Conservation (phyloP, 306 rosid species). For the Quercus variabilis region DNA sequence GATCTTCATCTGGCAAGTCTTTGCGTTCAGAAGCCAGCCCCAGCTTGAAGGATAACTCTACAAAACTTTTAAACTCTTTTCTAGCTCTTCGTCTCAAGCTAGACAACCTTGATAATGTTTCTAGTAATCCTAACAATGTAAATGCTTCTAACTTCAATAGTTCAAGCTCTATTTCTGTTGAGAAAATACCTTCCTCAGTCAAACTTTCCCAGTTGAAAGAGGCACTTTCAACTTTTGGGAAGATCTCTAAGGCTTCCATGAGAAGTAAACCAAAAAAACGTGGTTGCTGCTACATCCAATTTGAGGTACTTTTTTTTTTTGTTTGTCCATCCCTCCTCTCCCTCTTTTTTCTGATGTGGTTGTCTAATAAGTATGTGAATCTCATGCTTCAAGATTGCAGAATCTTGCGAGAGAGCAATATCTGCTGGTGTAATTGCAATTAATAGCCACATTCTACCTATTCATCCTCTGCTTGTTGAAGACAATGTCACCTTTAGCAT, state of each 20-base stretch:
- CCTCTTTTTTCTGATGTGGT: neutral
- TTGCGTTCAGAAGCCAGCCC: constrained; percentile 4
- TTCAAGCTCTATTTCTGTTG: neutral
- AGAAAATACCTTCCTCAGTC: constrained; percentile 1
- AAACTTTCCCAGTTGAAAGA: constrained; percentile 5
- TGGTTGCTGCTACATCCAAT: neutral
- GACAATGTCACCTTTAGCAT: constrained; percentile 14
- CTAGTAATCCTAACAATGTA: neutral
- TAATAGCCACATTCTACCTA: neutral
- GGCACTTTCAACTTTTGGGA: neutral
- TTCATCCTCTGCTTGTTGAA: neutral
- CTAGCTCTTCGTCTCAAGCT: neutral
- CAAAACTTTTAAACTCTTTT: neutral
- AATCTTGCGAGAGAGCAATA: constrained; percentile 3
- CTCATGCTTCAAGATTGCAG: constrained; percentile 3
- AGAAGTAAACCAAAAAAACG: neutral
- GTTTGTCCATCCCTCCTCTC: no score
- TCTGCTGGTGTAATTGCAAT: neutral
- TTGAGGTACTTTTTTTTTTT: neutral
- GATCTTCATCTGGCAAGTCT: neutral
- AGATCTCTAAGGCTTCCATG: constrained; percentile 2
- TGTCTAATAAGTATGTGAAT: neutral
- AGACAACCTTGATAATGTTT: neutral
- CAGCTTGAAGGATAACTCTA: neutral
- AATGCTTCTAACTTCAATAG: neutral